Conservation (phyloP, 2,329 filamentous ascomycete species). For the Penicillium sp. region DNA sequence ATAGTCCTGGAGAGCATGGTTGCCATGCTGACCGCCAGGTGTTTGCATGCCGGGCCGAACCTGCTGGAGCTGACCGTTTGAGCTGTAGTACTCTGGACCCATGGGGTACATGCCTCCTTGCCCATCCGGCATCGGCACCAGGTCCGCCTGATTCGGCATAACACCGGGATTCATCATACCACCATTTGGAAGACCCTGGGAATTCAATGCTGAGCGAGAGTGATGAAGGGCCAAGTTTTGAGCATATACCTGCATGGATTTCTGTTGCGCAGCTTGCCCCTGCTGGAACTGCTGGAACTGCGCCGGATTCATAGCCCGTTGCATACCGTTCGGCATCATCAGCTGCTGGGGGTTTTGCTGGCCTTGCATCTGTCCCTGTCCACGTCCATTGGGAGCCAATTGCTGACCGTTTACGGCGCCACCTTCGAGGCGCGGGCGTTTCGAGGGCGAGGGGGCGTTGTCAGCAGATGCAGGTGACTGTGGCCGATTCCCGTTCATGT, state of each 20-base stretch:
- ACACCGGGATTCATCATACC: constrained; percentile 63
- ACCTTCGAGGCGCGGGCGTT: constrained; percentile 80
- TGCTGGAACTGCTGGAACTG: constrained; percentile 70
- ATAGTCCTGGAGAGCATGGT: constrained; percentile 69
- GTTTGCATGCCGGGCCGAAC: constrained; percentile 42
- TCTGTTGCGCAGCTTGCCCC: constrained; percentile 67
- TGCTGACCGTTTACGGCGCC: constrained; percentile 72
- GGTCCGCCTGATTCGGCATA: constrained; percentile 76
- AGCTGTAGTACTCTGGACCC: constrained; percentile 59
- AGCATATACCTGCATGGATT: constrained; percentile 85
- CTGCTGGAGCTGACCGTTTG: constrained; percentile 56
- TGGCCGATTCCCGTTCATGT: constrained; percentile 77
- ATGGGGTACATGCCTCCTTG: constrained; percentile 45
- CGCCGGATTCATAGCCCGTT: constrained; percentile 69
- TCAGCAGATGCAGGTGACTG: constrained; percentile 81
- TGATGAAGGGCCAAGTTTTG: constrained; percentile 82
- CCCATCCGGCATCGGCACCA: constrained; percentile 74
- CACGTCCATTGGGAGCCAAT: constrained; percentile 73
- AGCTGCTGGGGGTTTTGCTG: constrained; percentile 61
- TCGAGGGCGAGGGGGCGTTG: constrained; percentile 88
- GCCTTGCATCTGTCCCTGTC: constrained; percentile 69
- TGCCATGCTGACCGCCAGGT: constrained; percentile 48
- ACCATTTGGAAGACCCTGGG: constrained; percentile 78
- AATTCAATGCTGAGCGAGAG: constrained; percentile 72
- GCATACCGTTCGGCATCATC: constrained; percentile 67